phyloP scores from a whole-genome alignment of 2,329 filamentous ascomycete species.

The Coniella vitis region DNA sequence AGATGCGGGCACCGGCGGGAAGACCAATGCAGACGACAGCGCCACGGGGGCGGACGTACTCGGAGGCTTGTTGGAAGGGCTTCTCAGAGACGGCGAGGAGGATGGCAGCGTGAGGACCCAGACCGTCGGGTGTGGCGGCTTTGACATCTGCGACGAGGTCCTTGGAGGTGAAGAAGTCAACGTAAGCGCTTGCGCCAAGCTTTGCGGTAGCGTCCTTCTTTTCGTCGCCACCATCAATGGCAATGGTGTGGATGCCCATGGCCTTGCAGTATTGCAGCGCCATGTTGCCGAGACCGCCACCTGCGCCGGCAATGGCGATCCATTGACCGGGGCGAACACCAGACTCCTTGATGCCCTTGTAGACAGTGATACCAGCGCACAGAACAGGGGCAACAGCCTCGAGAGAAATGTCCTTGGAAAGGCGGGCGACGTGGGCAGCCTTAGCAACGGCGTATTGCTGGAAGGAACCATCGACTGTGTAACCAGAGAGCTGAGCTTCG shows the following conservation, averaged over 20 bases:
- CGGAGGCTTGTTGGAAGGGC: constrained; percentile 91
- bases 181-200: constrained; percentile 65
- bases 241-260: constrained; percentile 77
- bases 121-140: constrained; percentile 68
- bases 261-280: constrained; percentile 85
- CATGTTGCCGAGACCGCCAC: constrained; percentile 63
- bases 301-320: constrained; percentile 68
- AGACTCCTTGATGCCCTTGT: constrained; percentile 70
- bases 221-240: constrained; percentile 76
- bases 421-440: constrained; percentile 60
- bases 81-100: constrained; percentile 81
- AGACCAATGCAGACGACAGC: constrained; percentile 84
- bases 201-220: constrained; percentile 64
- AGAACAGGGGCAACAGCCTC: constrained; percentile 62
- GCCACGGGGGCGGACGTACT: constrained; percentile 78
- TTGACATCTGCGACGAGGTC: constrained; percentile 82
- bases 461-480: constrained; percentile 67
- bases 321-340: constrained; percentile 58
- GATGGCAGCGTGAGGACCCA: constrained; percentile 81
- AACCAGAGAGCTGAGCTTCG: constrained; percentile 58
- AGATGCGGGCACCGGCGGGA: constrained; percentile 71
- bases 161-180: constrained; percentile 73
- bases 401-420: constrained; percentile 55
- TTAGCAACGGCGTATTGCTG: constrained; percentile 67
- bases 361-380: constrained; percentile 69